Percentiles rank a stretch among this genome's conserved stretches.
Conservation (phyloP, 495 filamentous ascomycete genomes). For the Talaromyces trachyspermus region DNA sequence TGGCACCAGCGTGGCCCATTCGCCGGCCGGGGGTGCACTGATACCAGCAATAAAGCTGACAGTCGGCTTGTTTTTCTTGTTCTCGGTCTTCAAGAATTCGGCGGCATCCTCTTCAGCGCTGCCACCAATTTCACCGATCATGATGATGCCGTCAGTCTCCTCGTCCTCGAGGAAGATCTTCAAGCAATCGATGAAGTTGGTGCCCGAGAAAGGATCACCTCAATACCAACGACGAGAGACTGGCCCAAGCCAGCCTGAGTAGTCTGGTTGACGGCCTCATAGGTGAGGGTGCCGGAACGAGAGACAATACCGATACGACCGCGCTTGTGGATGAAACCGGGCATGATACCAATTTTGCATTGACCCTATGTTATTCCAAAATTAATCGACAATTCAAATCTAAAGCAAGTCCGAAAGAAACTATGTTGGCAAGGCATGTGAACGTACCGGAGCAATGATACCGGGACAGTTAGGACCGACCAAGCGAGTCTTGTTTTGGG, state of each 20-base stretch:
- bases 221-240: conserved; percentile 96
- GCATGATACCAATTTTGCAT: conserved; percentile 99
- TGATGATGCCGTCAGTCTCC: conserved; percentile 98
- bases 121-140: conserved; percentile 99
- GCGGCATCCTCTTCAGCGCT: conserved; percentile 96
- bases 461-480: conserved; percentile 98
- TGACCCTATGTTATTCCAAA: conserved; percentile 55
- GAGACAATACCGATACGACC: conserved; percentile 98
- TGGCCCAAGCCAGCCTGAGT: conserved; percentile 94
- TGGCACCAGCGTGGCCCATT: conserved; percentile 98
- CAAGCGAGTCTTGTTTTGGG: conserved; percentile 91
- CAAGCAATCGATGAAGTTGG: conserved; percentile 99
- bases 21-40: conserved; percentile 90
- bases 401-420: background rate
- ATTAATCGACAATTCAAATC: background rate
- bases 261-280: conserved; percentile 99
- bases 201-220: conserved; percentile 96
- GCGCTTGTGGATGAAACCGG: conserved; percentile 99
- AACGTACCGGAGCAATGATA: conserved; percentile 78
- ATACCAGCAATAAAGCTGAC: conserved; percentile 99
- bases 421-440: background rate
- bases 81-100: conserved; percentile 87
- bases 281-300: conserved; percentile 94
- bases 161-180: conserved; percentile 92
- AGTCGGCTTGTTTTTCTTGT: conserved; percentile 88